Base-by-base conservation (phyloP, 176 grass and related monocot species). In the Carex myosuroides region DNA sequence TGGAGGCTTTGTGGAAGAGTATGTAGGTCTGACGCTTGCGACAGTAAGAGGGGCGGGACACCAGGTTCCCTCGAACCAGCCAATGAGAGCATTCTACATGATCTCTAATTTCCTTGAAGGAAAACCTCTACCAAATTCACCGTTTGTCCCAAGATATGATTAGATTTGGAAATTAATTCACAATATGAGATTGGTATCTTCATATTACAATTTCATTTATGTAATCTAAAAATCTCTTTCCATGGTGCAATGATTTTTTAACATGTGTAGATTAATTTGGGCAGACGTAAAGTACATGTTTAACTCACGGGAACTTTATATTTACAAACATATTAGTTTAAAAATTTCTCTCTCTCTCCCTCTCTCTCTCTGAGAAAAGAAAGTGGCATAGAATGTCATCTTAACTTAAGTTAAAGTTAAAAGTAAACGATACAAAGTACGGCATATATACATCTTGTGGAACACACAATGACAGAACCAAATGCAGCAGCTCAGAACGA, bases 31-130 rank as follows among this genome's bases (percentile, higher is more conserved):
- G 77, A 68, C 42, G 0, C 16, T 87, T 5, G 77, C 57, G 5
- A 81, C 85, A 17, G 85, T 87, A 35, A 81, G 78, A 29, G 85
- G 85, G 58, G 74, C 85, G 9, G 85, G 85, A 13, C 85, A 87
- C 13, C 80, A 68, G 62, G 85, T 87, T 54, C 85, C 85, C 35
- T 81, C 53, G 13, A 58, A 87, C 64, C 85, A 87, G 77, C 85
- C 85, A 37, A 60, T 42, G 52, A 81, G 85, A 81, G 77, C 77
- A 30, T 46, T 60, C 66, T 18, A 60, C 60, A 68, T 87, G 62
- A 41, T 87, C 42, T 44, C 76, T 61, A 29, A 39, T 39, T 87
- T 87, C 30, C 85, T 87, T 62, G 12, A 70, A 24, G 77, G 77
- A 29, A 87, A 81, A 80, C 53, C 79, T 41, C 85, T 80, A 81